Percentiles rank a stretch among this genome's conserved stretches.
phyloP scores from a whole-genome alignment of 768 basidiomycete genomes.

The Trametes sanguinea region DNA sequence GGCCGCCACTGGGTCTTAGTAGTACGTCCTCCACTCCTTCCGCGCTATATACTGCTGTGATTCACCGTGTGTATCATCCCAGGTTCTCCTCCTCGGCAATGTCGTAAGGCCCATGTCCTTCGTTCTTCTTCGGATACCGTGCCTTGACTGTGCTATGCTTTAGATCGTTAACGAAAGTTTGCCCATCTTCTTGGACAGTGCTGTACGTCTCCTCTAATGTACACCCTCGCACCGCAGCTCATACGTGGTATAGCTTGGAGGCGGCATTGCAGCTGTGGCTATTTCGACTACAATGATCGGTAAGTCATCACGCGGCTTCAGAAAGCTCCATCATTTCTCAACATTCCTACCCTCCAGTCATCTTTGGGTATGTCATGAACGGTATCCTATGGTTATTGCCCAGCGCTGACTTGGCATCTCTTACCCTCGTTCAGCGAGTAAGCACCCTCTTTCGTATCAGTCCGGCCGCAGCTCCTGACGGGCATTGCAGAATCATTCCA shows the following conservation, averaged over 20 bases:
- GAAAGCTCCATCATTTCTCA: not conserved
- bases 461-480: not conserved
- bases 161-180: conserved; percentile 83
- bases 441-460: conserved; percentile 9
- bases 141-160: not conserved
- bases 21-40: conserved; percentile 41
- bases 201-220: conserved; percentile 38
- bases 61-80: not conserved
- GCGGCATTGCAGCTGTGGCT: conserved; percentile 72
- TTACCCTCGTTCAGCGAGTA: conserved; percentile 37
- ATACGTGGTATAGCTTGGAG: conserved; percentile 46
- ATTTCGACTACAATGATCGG: conserved; percentile 80
- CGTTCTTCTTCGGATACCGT: too few relatives aligned
- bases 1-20: conserved; percentile 87
- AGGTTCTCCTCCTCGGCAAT: conserved; percentile 88
- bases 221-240: not conserved
- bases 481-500: conserved; percentile 52
- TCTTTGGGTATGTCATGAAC: conserved; percentile 65
- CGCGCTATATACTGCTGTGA: not conserved
- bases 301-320: conserved; percentile 25
- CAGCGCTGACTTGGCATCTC: conserved; percentile 22
- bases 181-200: conserved; percentile 80
- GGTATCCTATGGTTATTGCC: not conserved
- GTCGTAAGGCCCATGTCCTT: conserved; percentile 54
- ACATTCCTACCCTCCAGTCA: conserved; percentile 48